Evolutionary conservation across 768 basidiomycete genomes (phyloP).

Genomic region (Fibroporia radiculosa): DNA sequence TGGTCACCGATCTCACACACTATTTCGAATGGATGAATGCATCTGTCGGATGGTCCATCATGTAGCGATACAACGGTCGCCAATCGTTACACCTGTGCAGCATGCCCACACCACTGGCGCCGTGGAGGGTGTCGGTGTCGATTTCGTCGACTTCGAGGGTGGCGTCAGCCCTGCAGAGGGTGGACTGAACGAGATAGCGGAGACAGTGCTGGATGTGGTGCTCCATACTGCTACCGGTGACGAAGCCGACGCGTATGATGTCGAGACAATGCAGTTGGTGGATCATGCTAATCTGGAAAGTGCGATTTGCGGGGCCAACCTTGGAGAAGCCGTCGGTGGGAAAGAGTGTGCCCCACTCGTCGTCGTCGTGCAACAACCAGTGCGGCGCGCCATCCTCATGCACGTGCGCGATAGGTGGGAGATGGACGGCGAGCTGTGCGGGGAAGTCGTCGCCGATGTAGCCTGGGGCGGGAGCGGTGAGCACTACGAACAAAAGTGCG

Average conservation of each 20-base stretch:
- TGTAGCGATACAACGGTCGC: constrained; percentile 11
- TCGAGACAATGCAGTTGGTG: constrained; percentile 24
- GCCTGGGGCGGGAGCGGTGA: background rate
- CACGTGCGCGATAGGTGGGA: background rate
- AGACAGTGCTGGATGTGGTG: constrained; percentile 21
- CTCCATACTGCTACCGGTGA: constrained; percentile 8
- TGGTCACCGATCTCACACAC: too few species aligned
- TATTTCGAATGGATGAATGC: too few species aligned
- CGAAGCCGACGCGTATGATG: constrained; percentile 18
- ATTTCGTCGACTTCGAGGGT: constrained; percentile 20
- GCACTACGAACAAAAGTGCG: too few species aligned
- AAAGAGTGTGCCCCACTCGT: constrained; percentile 29
- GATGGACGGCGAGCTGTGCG: background rate
- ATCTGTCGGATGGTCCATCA: too few species aligned
- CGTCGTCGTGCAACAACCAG: constrained; percentile 22
- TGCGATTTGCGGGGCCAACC: constrained; percentile 7
- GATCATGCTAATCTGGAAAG: constrained; percentile 18
- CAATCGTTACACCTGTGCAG: constrained; percentile 16
- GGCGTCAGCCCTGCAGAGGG: constrained; percentile 21
- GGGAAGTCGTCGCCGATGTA: background rate
- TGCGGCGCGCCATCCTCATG: background rate
- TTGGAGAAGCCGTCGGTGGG: constrained; percentile 9
- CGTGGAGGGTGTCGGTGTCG: constrained; percentile 9
- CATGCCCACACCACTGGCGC: constrained; percentile 11
- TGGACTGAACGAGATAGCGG: constrained; percentile 18